These are phyloP conservation scores for Penicillium sp. DNA, from an alignment of 2,329 filamentous ascomycete genomes.

Conservation along the genomic window DNA sequence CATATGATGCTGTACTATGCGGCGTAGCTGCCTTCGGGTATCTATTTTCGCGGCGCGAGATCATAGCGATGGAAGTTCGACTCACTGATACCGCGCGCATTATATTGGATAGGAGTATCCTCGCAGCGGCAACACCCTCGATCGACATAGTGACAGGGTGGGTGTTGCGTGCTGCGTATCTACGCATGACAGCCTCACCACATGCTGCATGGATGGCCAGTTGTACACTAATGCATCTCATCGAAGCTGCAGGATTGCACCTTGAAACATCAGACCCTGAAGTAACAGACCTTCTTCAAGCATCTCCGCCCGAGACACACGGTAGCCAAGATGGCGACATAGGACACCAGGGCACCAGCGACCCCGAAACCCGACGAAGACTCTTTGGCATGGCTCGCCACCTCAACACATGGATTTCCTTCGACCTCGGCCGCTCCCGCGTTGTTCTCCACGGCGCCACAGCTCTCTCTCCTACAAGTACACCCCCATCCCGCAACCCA, in stretches of 20 bases:
- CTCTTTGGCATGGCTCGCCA: conserved; percentile 56
- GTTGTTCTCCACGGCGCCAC: conserved; percentile 52
- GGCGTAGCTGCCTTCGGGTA: conserved; percentile 58
- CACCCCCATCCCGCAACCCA: not conserved
- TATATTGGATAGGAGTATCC: conserved; percentile 47
- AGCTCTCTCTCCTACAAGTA: conserved; percentile 36
- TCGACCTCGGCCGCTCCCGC: conserved; percentile 57
- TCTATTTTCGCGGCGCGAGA: conserved; percentile 51
- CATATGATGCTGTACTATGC: conserved; percentile 53
- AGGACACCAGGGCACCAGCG: conserved; percentile 9
- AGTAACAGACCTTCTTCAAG: conserved; percentile 2
- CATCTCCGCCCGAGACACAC: conserved; percentile 3
- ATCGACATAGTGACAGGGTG: conserved; percentile 43
- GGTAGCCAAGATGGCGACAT: not conserved
- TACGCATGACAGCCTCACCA: conserved; percentile 55
- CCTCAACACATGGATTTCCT: conserved; percentile 61
- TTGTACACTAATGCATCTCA: conserved; percentile 58
- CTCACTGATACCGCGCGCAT: conserved; percentile 49
- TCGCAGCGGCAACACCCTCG: conserved; percentile 28
- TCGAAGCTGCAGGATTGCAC: conserved; percentile 52
- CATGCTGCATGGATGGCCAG: conserved; percentile 58
- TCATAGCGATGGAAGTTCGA: conserved; percentile 46
- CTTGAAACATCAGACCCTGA: conserved; percentile 26
- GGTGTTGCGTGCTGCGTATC: conserved; percentile 55
- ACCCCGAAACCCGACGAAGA: conserved; percentile 44